Percentiles rank a stretch among this genome's conserved stretches.
phyloP scores from a whole-genome alignment of 768 basidiomycete genomes.

The Lentinus tigrinus region DNA sequence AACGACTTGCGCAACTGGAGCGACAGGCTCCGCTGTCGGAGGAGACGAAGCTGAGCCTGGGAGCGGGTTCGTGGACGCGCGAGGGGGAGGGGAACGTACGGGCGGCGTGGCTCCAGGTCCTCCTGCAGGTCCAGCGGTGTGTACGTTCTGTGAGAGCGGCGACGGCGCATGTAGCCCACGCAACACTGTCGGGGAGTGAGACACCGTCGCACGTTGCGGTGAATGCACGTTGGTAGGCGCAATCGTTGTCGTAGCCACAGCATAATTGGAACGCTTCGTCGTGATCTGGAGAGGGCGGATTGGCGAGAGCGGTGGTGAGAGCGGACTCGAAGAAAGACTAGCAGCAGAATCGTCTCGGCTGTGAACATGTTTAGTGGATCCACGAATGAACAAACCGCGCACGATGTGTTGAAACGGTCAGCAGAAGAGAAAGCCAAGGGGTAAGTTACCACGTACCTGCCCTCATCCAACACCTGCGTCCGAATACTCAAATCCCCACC shows the following conservation, averaged over 20 bases:
- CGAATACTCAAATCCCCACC: conserved; percentile 27
- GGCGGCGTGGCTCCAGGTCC: conserved; percentile 5
- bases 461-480: conserved; percentile 3
- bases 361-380: not conserved
- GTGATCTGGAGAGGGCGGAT: conserved; percentile 17
- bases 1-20: conserved; percentile 5
- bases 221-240: conserved; percentile 18
- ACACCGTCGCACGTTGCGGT: conserved; percentile 29
- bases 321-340: not conserved
- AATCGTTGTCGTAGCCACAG: conserved; percentile 16
- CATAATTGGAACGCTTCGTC: conserved; percentile 22
- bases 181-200: conserved; percentile 19
- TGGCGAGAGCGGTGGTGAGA: not conserved
- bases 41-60: conserved; percentile 18
- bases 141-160: conserved; percentile 44
- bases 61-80: conserved; percentile 15
- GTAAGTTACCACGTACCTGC: no score
- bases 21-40: conserved; percentile 14
- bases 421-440: no score
- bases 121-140: conserved; percentile 27
- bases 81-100: conserved; percentile 18
- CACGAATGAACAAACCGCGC: not conserved
- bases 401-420: no score
- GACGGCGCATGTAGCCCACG: conserved; percentile 37
- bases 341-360: conserved; percentile 5